Evolutionary conservation across 805 yeast genomes (phyloP).

Genomic region (Wickerhamiella vanderwaltii): DNA sequence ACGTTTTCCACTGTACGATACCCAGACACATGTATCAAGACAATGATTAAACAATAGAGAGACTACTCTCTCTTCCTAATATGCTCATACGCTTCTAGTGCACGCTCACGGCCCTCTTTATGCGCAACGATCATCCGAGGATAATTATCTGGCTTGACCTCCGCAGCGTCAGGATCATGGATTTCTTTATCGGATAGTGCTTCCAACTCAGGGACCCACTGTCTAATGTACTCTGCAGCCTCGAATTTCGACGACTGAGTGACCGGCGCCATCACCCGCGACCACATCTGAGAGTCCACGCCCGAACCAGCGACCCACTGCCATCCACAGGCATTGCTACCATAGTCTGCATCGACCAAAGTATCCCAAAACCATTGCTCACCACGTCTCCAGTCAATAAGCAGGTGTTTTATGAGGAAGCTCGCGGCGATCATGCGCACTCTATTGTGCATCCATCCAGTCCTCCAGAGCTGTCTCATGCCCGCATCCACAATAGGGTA

Average conservation of each 20-base stretch:
- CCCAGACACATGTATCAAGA: too few species aligned
- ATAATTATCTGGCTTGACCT: neutral
- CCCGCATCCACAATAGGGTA: conserved; percentile 47
- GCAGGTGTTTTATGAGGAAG: conserved; percentile 22
- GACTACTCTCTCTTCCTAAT: too few species aligned
- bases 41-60: too few species aligned
- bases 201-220: conserved; percentile 5
- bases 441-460: conserved; percentile 44
- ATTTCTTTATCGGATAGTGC: neutral
- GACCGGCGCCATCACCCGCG: conserved; percentile 9
- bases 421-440: conserved; percentile 44
- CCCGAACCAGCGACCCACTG: conserved; percentile 11
- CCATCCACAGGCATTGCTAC: conserved; percentile 6
- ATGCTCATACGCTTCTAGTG: conserved; percentile 3
- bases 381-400: conserved; percentile 6
- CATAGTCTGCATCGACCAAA: conserved; percentile 9
- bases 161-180: conserved; percentile 4
- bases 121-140: conserved; percentile 4
- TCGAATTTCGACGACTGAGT: conserved; percentile 5
- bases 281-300: conserved; percentile 8
- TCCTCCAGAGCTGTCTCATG: conserved; percentile 40
- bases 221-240: conserved; percentile 4
- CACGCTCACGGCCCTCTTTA: conserved; percentile 5
- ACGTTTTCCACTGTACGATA: too few species aligned
- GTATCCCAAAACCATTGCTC: conserved; percentile 10